A percentile compares a stretch with the other conserved stretches of the same genome.
These are phyloP conservation scores for Selaginella tamariscina DNA, from an alignment of 75 land plant species.

Conservation along the genomic window DNA sequence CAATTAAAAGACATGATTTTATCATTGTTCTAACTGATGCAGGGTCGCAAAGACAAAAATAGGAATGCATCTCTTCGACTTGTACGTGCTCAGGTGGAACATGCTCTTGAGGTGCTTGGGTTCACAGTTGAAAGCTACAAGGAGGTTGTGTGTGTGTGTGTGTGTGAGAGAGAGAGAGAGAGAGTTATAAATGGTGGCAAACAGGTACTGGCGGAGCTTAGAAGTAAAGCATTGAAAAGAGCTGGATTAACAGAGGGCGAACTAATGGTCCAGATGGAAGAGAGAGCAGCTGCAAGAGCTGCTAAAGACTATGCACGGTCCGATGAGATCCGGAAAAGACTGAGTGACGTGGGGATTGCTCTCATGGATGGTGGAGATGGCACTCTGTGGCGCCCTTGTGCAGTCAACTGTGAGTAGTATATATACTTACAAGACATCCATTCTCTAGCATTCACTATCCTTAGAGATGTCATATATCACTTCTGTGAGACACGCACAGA, in stretches of 20 bases:
- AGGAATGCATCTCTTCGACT: constrained; percentile 35
- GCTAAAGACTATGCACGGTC: constrained; percentile 54
- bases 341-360: constrained; percentile 54
- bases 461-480: no score
- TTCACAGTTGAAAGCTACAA: constrained; percentile 29
- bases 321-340: constrained; percentile 54
- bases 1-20: no score
- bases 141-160: constrained; percentile 35
- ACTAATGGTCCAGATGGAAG: constrained; percentile 37
- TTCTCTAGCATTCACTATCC: no score
- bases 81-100: constrained; percentile 35
- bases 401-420: no score
- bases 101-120: constrained; percentile 47
- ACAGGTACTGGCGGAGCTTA: constrained; percentile 64
- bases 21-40: neutral
- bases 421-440: no score
- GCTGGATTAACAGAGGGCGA: constrained; percentile 56
- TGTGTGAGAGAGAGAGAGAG: neutral
- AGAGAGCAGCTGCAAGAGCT: constrained; percentile 58
- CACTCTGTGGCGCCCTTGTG: constrained; percentile 66
- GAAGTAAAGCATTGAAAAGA: constrained; percentile 53
- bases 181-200: neutral
- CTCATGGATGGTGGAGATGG: constrained; percentile 83
- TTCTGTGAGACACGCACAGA: no score
- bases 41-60: constrained; percentile 29